These are phyloP conservation scores for Rachicladosporium sp. DNA, from an alignment of 2,329 filamentous ascomycete species.

Conservation along the genomic window DNA sequence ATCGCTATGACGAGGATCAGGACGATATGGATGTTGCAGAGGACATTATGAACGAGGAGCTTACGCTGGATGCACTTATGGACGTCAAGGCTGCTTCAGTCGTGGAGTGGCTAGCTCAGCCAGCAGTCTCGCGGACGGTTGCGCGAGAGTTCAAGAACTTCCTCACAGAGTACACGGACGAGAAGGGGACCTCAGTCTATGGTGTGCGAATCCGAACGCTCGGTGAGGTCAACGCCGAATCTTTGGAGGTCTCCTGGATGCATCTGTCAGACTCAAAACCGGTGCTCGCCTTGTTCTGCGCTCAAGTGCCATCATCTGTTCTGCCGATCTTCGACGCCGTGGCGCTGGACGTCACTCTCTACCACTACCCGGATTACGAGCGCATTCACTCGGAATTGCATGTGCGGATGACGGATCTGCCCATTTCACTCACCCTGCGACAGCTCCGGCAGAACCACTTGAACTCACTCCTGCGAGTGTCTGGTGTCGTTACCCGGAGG, in stretches of 20 bases:
- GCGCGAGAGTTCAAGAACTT: conserved; percentile 96
- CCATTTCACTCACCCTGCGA: conserved; percentile 86
- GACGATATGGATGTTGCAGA: conserved; percentile 81
- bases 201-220: conserved; percentile 86
- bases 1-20: conserved; percentile 86
- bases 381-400: conserved; percentile 96
- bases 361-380: conserved; percentile 96
- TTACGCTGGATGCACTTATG: conserved; percentile 78
- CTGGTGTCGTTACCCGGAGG: conserved; percentile 85
- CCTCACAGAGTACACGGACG: conserved; percentile 88
- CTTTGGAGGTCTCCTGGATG: conserved; percentile 89
- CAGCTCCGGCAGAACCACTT: conserved; percentile 91
- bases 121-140: conserved; percentile 82
- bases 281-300: conserved; percentile 87
- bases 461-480: conserved; percentile 89
- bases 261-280: conserved; percentile 85
- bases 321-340: conserved; percentile 94
- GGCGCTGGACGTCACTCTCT: conserved; percentile 87
- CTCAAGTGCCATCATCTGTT: conserved; percentile 90
- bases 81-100: conserved; percentile 90
- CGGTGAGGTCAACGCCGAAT: conserved; percentile 95
- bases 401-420: conserved; percentile 88
- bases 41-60: conserved; percentile 90
- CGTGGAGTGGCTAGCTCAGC: conserved; percentile 88
- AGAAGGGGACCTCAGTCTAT: conserved; percentile 81